Conservation (phyloP, 768 basidiomycete genomes). For the Aureoboletus auriporus region DNA sequence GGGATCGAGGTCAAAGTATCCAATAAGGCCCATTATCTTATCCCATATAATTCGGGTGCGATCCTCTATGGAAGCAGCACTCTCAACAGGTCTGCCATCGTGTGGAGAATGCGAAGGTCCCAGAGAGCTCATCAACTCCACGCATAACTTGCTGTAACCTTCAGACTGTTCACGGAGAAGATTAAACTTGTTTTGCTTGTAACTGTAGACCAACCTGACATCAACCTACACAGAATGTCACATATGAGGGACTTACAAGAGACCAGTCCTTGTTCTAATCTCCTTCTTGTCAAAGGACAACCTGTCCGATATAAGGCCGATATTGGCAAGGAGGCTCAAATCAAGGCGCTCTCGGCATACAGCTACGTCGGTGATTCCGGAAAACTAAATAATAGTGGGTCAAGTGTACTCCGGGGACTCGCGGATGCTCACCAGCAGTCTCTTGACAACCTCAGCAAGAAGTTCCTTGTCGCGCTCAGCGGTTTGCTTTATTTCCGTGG, state of each 20-base stretch:
- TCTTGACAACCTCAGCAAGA: constrained; percentile 54
- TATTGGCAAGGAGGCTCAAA: constrained; percentile 52
- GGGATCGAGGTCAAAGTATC: constrained; percentile 96
- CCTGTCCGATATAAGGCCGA: constrained; percentile 69
- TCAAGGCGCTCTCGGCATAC: constrained; percentile 77
- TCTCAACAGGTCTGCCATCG: constrained; percentile 65
- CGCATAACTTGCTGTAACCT: constrained; percentile 90
- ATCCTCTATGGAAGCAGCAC: constrained; percentile 51
- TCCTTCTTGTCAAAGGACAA: constrained; percentile 70
- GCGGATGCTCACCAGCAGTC: constrained; percentile 46
- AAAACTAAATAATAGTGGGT: constrained; percentile 39
- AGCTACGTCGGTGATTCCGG: constrained; percentile 52
- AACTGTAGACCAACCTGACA: constrained; percentile 44
- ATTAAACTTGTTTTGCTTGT: constrained; percentile 98
- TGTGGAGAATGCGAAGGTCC: constrained; percentile 68
- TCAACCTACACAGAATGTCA: background rate
- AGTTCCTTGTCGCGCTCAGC: constrained; percentile 63
- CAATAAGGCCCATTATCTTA: constrained; percentile 82
- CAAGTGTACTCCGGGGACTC: background rate
- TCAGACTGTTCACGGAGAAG: constrained; percentile 95
- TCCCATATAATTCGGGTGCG: constrained; percentile 74
- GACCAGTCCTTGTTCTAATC: constrained; percentile 71
- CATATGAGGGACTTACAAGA: constrained; percentile 57
- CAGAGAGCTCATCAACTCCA: constrained; percentile 74
- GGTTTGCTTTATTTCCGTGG: constrained; percentile 44